These are phyloP conservation scores for Naumovozyma dairenensis DNA, from an alignment of 805 yeast genomes.

Conservation along the genomic window DNA sequence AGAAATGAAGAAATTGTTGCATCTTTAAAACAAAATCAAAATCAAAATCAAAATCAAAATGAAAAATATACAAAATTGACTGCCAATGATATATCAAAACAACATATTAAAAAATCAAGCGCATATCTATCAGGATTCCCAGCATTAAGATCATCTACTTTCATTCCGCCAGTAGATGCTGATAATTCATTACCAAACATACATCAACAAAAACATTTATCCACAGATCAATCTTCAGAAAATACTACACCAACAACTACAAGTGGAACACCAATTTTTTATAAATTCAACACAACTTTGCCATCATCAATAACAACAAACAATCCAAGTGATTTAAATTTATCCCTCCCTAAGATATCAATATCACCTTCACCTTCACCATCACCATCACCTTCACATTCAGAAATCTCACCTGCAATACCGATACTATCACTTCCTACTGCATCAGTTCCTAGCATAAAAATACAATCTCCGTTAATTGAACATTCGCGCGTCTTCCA, in stretches of 20 bases:
- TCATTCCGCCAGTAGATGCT: not conserved
- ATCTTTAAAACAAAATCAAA: constrained; percentile 1
- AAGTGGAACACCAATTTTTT: constrained; percentile 19
- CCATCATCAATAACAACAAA: no score
- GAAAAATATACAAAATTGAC: not conserved
- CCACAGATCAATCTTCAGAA: not conserved
- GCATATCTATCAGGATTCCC: constrained; percentile 27
- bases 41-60: not conserved
- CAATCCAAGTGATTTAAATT: not conserved
- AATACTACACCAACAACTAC: constrained; percentile 3
- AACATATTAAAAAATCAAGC: constrained; percentile 23
- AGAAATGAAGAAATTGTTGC: constrained; percentile 14
- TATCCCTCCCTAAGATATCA: not conserved
- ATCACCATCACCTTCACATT: not conserved
- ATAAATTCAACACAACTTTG: constrained; percentile 12
- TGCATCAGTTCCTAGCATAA: no score
- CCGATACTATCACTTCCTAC: no score
- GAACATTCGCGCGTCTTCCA: not conserved
- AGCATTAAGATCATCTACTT: not conserved
- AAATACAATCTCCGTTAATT: not conserved
- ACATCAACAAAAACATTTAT: not conserved
- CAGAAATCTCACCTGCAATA: no score
- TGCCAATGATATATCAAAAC: not conserved
- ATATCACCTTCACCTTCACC: not conserved
- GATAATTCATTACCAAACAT: not conserved